Base-by-base conservation (phyloP, 83 land plant genomes). In the Larix sibirica region DNA sequence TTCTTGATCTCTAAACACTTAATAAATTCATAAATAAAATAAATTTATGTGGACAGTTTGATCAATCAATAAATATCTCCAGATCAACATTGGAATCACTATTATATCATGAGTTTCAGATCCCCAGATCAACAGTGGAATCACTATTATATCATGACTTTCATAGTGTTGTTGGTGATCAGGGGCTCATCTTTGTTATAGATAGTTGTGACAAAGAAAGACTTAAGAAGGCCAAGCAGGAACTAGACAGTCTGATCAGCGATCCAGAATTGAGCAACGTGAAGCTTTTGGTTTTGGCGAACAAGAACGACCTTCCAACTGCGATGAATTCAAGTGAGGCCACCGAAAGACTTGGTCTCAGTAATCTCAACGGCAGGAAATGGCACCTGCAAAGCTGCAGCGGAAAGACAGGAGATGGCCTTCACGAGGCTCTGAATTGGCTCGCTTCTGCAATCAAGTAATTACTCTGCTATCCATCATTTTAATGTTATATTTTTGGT, bases 121-220 rank as follows among this genome's bases (percentile, higher is more conserved):
- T 50, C 13, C 10, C 12, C 13, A 54, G 2, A 12, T 54, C 16
- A 54, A 54, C 58, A 54, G 2, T 12, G 14, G 58, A 54, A 12
- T 54, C 58, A 54, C 58, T 12, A 10, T 54, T 54, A 54, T 59
- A 2, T 54, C 58, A 54, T 54, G 58, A 62, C 23, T 62, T 62
- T 62, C 23, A 62, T 12, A 20, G n/a, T 62, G 65, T 62, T 18
- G 24, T 18, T 62, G 23, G n/a, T 6, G 65, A 62, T 21, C 75
- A 85, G 88, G 88, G 88, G 62, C 77, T 85, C 33, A 85, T 85
- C 44, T 85, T 78, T 79, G 87, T 85, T 28, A 79, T 85, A 8
- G 87, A 85, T 62, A 65, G 81, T 36, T 63, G 50, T 50, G 87
- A 85, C 36, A 85, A 80, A 69, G 86, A 84, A 38, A 74, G 87